phyloP scores from a whole-genome alignment of 768 basidiomycete genomes.

The Nidularia pulvinata region DNA sequence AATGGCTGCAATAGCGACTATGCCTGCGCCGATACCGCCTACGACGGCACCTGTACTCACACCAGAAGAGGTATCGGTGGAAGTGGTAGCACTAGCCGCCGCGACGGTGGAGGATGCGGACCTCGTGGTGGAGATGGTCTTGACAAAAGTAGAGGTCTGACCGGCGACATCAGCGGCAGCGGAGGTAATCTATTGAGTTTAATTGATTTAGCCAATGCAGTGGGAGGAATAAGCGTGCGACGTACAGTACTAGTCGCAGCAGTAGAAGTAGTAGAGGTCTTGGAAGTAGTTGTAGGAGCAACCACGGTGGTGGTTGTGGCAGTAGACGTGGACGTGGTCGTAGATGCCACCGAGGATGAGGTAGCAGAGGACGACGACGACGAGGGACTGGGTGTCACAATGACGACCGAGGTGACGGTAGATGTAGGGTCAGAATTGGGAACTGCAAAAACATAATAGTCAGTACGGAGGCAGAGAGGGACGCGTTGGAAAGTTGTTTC shows the following conservation, averaged over 20 bases:
- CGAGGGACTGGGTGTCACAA: too few relatives aligned
- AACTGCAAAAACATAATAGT: too few relatives aligned
- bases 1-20: slow-evolving; percentile 38
- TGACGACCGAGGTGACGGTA: too few relatives aligned
- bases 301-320: background rate
- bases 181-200: background rate
- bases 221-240: background rate
- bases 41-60: slow-evolving; percentile 18
- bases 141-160: background rate
- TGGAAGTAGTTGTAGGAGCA: background rate
- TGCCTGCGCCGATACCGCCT: slow-evolving; percentile 42
- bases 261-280: background rate
- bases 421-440: too few relatives aligned
- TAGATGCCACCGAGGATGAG: background rate
- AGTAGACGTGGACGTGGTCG: background rate
- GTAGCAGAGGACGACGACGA: too few relatives aligned
- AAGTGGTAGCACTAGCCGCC: slow-evolving; percentile 1
- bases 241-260: background rate
- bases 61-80: slow-evolving; percentile 5
- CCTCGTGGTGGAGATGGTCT: background rate
- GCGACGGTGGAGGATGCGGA: background rate
- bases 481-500: too few relatives aligned
- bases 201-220: background rate
- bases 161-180: background rate
- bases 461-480: too few relatives aligned